Evolutionary conservation across 1,139 yeast genomes (phyloP).

Genomic region (Saccharomyces hybrid): DNA sequence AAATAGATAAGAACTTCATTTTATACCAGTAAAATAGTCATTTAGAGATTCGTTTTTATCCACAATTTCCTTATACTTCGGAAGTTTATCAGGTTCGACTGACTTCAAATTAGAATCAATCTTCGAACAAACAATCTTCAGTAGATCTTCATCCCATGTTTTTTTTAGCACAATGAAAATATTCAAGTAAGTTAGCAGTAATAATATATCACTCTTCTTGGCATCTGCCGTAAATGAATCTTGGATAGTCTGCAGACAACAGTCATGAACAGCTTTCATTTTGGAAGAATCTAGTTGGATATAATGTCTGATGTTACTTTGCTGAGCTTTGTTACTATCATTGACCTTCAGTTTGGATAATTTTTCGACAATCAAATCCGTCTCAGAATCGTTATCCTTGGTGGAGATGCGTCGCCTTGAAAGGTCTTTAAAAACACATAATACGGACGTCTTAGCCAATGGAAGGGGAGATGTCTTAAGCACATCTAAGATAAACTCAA

Average conservation of each 20-base stretch:
- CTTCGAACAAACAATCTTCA: conserved; percentile 8
- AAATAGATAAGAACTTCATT: neutral
- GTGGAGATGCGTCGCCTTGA: conserved; percentile 24
- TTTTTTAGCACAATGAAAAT: conserved; percentile 17
- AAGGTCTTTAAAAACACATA: conserved; percentile 64
- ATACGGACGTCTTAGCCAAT: conserved; percentile 49
- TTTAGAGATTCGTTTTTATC: conserved; percentile 1
- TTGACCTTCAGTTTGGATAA: conserved; percentile 12
- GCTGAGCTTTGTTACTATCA: neutral
- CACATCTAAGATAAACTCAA: conserved; percentile 55
- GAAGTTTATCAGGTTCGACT: neutral
- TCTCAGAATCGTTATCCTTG: neutral
- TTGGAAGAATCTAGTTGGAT: conserved; percentile 17
- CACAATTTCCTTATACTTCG: conserved; percentile 1
- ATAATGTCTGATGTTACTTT: conserved; percentile 6
- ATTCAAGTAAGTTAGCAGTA: conserved; percentile 19
- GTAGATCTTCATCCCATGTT: conserved; percentile 21
- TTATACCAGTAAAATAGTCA: neutral
- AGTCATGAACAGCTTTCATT: conserved; percentile 19
- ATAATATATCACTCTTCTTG: conserved; percentile 11
- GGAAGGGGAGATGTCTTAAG: conserved; percentile 60
- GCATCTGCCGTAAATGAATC: conserved; percentile 6
- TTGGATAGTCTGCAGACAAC: conserved; percentile 15
- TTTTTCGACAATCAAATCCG: conserved; percentile 7
- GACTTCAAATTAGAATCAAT: neutral